A percentile compares a stretch with the other conserved stretches of the same genome.
These are phyloP conservation scores for Glycyrrhiza uralensis DNA, from an alignment of 306 rosid species.

Conservation along the genomic window DNA sequence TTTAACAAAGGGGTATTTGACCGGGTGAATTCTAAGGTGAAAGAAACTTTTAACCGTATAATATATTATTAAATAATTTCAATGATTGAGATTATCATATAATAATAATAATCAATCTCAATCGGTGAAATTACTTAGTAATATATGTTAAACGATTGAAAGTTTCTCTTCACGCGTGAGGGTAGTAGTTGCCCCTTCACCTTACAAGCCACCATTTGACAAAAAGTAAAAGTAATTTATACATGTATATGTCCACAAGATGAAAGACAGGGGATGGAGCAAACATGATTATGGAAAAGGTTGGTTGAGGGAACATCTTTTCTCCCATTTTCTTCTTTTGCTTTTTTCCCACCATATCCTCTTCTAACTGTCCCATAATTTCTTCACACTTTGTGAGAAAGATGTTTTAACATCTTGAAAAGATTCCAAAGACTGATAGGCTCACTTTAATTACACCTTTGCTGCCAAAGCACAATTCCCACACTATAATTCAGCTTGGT, in stretches of 20 bases:
- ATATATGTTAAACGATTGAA: too few relatives aligned
- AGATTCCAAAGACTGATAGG: constrained; percentile 16
- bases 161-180: too few relatives aligned
- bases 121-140: too few relatives aligned
- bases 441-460: constrained; percentile 28
- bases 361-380: background rate
- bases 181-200: too few relatives aligned
- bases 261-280: constrained; percentile 35
- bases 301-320: constrained; percentile 45
- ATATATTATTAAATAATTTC: too few relatives aligned
- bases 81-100: too few relatives aligned
- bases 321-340: constrained; percentile 34
- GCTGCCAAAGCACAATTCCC: constrained; percentile 20
- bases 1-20: constrained; percentile 2
- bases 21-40: too few relatives aligned
- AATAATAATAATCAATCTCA: too few relatives aligned
- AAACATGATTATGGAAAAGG: constrained; percentile 22
- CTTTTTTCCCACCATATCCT: background rate
- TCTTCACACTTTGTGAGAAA: constrained; percentile 23
- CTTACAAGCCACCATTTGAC: too few relatives aligned
- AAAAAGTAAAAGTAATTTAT: constrained; percentile 24
- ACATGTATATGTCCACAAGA: constrained; percentile 28
- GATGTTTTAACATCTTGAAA: constrained; percentile 34
- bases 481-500: constrained; percentile 36
- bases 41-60: too few relatives aligned